Evolutionary conservation across 176 grass and related monocot species (phyloP).

Genomic region (Musa itinerans): DNA sequence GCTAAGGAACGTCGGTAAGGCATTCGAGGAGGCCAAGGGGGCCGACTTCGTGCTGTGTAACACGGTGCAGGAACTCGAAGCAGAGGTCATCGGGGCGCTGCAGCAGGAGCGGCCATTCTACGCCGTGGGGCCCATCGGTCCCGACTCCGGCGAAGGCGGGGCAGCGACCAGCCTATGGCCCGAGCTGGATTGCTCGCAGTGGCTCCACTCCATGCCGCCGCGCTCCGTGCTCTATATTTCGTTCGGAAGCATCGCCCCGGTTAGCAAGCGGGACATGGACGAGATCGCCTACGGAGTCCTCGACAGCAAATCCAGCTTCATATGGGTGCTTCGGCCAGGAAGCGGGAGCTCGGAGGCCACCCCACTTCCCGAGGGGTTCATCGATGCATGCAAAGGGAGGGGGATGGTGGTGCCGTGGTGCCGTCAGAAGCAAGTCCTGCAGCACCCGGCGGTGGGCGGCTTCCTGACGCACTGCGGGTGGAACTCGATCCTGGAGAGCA

Average conservation of each 20-base stretch:
- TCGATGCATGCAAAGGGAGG: neutral
- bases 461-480: slow-evolving; percentile 82
- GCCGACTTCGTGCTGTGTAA: too few species aligned
- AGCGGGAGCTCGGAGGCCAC: slow-evolving; percentile 10
- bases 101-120: too few species aligned
- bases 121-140: too few species aligned
- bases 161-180: too few species aligned
- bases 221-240: too few species aligned
- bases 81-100: too few species aligned
- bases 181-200: too few species aligned
- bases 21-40: slow-evolving; percentile 41
- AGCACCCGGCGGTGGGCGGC: slow-evolving; percentile 28
- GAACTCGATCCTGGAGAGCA: slow-evolving; percentile 69
- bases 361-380: slow-evolving; percentile 44
- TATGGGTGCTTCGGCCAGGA: neutral
- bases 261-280: too few species aligned
- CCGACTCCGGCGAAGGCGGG: too few species aligned
- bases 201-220: too few species aligned
- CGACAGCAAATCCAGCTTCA: neutral
- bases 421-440: slow-evolving; percentile 53
- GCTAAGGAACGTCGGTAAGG: slow-evolving; percentile 51
- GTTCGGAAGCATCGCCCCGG: too few species aligned
- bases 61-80: too few species aligned
- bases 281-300: neutral
- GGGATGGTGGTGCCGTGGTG: slow-evolving; percentile 69